Evolutionary conservation across 768 basidiomycete genomes (phyloP), one percentile per base, ranked within the genome.

Genomic region (Russula lepida): DNA sequence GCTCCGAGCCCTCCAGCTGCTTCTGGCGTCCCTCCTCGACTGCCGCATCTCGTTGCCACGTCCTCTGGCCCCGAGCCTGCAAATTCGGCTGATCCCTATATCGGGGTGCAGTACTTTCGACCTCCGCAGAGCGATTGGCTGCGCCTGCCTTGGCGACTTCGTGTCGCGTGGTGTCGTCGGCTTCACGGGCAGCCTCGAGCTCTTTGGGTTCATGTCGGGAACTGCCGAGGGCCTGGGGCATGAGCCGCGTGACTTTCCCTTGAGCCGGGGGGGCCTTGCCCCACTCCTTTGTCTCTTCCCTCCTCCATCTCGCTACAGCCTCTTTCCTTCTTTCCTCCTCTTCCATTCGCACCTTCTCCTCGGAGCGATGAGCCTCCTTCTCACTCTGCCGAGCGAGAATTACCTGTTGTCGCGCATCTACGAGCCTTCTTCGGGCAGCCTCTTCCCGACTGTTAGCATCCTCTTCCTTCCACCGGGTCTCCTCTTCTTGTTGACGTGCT

Each of bases 401-500:
- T 49, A 75, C 75, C 58, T 68, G 43, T 28, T 52, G 58, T 35
- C 67, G 58, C 4, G 69, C 66, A 6, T 69, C 66, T 43, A 69
- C 69, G 55, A 69, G 69, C 43, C 58, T 59, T 28, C 69, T 67
- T 55, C 58, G 67, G 1, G 71, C 68, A 28, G 77, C 78, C 15
- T 75, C 75, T 25, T 71, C 76, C 51, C 67, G 74, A 65, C 58
- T 71, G 63, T 66, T 70, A 37, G 73, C 58, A 3, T 73, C 72
- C 33, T 72, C 72, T 56, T 75, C 74, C 43, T 60, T 67, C 54
- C 54, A 59, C 56, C 51, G 65, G 8, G 69, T 64, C 19, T 71
- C 71, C 58, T 70, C 68, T 44, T 73, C 71, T 6, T 68, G 71
- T 50, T 37, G 58, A 41, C 46, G 65, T 4, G 70, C 67, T 6